These are phyloP conservation scores for Acanthamoeba triangularis DNA, from an alignment of 208 protist species.

Conservation along the genomic window DNA sequence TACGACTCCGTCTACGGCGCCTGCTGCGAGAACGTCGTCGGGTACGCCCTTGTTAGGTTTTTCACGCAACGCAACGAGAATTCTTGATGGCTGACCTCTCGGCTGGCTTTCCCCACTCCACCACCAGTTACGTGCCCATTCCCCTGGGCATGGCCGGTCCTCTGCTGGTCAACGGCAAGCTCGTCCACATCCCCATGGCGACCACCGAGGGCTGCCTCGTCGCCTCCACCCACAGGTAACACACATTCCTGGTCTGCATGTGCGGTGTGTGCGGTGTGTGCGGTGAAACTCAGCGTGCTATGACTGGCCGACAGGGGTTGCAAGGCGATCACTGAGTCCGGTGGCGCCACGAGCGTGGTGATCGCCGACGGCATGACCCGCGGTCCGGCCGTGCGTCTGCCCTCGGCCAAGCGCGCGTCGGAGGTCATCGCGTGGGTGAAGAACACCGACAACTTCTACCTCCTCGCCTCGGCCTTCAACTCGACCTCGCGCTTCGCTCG, in stretches of 20 bases:
- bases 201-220: conserved; percentile 98
- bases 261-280: neutral
- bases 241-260: too few species aligned
- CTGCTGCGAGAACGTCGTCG: conserved; percentile 98
- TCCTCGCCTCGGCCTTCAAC: conserved; percentile 95
- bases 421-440: conserved; percentile 95
- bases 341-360: conserved; percentile 93
- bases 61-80: too few species aligned
- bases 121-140: conserved; percentile 95
- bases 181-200: conserved; percentile 96
- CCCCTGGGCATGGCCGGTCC: conserved; percentile 97
- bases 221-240: conserved; percentile 94
- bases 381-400: conserved; percentile 95
- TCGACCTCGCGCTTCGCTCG: conserved; percentile 97
- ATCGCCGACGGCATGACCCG: conserved; percentile 98
- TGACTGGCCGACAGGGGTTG: conserved; percentile 92
- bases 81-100: neutral
- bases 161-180: conserved; percentile 95
- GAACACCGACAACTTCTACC: conserved; percentile 91
- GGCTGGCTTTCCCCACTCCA: too few species aligned
- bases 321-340: conserved; percentile 95
- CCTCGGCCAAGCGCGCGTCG: conserved; percentile 91
- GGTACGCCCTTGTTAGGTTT: too few species aligned
- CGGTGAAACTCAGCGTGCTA: neutral
- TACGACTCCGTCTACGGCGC: conserved; percentile 95